These are phyloP conservation scores for Ashbya aceris DNA, from an alignment of 1,139 yeast genomes.

Conservation along the genomic window DNA sequence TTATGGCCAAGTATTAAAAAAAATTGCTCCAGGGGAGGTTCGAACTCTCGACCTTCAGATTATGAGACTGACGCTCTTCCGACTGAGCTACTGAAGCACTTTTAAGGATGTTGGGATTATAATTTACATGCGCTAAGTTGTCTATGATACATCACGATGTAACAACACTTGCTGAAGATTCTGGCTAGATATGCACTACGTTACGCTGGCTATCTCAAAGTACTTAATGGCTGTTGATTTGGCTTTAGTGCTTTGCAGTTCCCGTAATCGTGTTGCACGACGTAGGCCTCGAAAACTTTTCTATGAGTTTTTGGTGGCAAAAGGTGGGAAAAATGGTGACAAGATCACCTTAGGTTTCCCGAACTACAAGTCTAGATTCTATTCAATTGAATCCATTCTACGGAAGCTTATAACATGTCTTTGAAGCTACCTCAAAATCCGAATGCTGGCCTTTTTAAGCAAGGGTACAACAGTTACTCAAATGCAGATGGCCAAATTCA, in stretches of 20 bases:
- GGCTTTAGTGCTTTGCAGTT: background rate
- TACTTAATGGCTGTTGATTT: no score
- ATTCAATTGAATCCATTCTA: no score
- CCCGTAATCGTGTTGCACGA: background rate
- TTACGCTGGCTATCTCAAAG: no score
- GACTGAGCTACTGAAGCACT: constrained; percentile 37
- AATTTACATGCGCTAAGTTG: no score
- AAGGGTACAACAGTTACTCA: constrained; percentile 84
- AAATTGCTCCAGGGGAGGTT: constrained; percentile 44
- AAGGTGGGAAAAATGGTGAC: background rate
- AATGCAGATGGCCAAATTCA: constrained; percentile 92
- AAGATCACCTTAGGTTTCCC: no score
- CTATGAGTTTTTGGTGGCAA: background rate
- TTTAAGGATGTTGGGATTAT: background rate
- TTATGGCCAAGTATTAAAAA: constrained; percentile 17
- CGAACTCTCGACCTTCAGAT: constrained; percentile 41
- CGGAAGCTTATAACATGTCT: constrained; percentile 46
- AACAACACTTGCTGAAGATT: no score
- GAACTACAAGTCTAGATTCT: no score
- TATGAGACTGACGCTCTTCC: constrained; percentile 43
- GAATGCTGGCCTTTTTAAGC: constrained; percentile 86
- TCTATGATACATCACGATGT: no score
- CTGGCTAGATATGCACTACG: no score
- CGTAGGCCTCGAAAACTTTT: background rate
- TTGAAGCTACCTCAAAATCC: constrained; percentile 90